Percentiles rank a stretch among this genome's conserved stretches.
Conservation (phyloP, 345 rosid genomes). For the Chamaenerion angustifolium region DNA sequence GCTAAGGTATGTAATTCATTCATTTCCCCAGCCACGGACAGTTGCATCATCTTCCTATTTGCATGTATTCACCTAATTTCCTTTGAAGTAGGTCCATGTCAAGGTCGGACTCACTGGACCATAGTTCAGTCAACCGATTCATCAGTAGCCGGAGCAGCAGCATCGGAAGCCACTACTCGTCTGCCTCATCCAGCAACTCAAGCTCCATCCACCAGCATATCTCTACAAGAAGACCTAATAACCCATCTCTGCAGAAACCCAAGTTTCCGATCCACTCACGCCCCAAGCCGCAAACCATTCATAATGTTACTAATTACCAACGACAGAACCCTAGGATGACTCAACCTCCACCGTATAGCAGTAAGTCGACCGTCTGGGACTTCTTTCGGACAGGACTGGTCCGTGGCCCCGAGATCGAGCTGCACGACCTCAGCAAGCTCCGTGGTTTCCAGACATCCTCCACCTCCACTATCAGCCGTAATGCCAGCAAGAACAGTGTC, state of each 20-base stretch:
- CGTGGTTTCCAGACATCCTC: constrained; percentile 14
- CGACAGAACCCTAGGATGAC: constrained; percentile 11
- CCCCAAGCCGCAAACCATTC: constrained; percentile 64
- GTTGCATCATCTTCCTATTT: no score
- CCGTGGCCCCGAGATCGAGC: constrained; percentile 67
- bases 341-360: constrained; percentile 12
- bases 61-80: not conserved
- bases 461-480: constrained; percentile 37
- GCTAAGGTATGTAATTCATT: no score
- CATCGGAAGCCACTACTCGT: constrained; percentile 5
- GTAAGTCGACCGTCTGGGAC: constrained; percentile 57
- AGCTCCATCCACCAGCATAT: not conserved
- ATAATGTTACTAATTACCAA: constrained; percentile 1
- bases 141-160: constrained; percentile 14
- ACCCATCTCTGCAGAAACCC: constrained; percentile 7
- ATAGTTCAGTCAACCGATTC: constrained; percentile 7
- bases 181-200: constrained; percentile 5
- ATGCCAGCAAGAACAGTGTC: constrained; percentile 36
- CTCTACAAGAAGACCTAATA: not conserved
- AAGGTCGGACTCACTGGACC: constrained; percentile 12
- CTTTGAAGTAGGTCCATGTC: constrained; percentile 2
- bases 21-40: no score
- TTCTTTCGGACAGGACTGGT: constrained; percentile 52
- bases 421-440: constrained; percentile 30
- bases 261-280: constrained; percentile 48